Evolutionary conservation across 805 yeast genomes (phyloP).

Genomic region (Saccharomycopsis capsularis): DNA sequence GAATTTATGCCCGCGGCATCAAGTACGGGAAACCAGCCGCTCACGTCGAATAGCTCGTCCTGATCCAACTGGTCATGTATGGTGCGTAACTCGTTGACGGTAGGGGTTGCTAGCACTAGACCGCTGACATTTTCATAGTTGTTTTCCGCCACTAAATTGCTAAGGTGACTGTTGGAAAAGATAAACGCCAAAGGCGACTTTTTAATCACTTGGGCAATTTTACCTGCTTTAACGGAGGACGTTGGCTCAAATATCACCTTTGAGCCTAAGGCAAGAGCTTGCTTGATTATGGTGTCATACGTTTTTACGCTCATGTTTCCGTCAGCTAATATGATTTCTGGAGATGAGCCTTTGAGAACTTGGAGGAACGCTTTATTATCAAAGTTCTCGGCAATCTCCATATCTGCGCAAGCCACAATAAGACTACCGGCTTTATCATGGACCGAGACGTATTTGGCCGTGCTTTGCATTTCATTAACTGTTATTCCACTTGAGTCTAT

Average conservation of each 20-base stretch:
- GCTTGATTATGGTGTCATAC: constrained; percentile 31
- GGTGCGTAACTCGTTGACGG: constrained; percentile 50
- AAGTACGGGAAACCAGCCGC: constrained; percentile 67
- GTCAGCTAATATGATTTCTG: constrained; percentile 54
- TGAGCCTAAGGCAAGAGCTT: constrained; percentile 23
- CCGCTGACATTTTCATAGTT: neutral
- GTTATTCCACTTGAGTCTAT: constrained; percentile 27
- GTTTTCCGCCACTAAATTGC: neutral
- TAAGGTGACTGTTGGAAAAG: constrained; percentile 36
- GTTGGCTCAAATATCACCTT: constrained; percentile 69
- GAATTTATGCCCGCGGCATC: constrained; percentile 50
- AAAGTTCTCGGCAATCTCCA: constrained; percentile 57
- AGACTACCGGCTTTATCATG: constrained; percentile 59
- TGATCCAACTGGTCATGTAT: constrained; percentile 45
- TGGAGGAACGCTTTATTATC: constrained; percentile 36
- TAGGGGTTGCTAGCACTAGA: constrained; percentile 47
- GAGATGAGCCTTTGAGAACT: constrained; percentile 36
- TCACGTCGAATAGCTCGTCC: constrained; percentile 41
- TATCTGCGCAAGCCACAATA: constrained; percentile 75
- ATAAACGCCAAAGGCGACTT: constrained; percentile 2
- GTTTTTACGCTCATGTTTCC: constrained; percentile 52
- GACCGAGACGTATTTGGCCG: constrained; percentile 71
- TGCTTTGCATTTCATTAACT: constrained; percentile 25
- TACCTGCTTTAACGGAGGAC: constrained; percentile 53
- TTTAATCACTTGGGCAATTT: constrained; percentile 32